phyloP scores from a whole-genome alignment of 2,329 filamentous ascomycete genomes.

The Monilinia fructicola region DNA sequence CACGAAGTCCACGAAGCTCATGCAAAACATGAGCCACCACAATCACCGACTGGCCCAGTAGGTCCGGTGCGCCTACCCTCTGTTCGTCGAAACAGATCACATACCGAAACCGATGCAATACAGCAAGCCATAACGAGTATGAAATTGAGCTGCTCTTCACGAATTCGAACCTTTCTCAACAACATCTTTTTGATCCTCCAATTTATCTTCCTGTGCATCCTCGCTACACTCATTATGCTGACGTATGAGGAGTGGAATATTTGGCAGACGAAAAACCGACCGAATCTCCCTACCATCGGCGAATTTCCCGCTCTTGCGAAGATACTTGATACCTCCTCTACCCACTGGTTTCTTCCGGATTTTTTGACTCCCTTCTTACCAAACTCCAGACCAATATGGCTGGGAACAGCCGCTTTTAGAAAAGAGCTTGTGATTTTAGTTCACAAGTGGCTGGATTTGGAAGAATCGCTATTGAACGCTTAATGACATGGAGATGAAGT shows the following conservation, averaged over 20 bases:
- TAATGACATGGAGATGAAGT: neutral
- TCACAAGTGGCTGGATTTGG: conserved; percentile 19
- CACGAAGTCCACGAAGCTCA: neutral
- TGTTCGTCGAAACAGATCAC: neutral
- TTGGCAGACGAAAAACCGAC: conserved; percentile 5
- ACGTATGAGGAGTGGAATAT: conserved; percentile 3
- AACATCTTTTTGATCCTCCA: conserved; percentile 10
- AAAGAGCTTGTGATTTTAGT: conserved; percentile 2
- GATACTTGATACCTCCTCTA: neutral
- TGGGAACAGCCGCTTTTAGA: conserved; percentile 1
- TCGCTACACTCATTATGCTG: conserved; percentile 3
- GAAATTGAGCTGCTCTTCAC: neutral
- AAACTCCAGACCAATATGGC: conserved; percentile 9
- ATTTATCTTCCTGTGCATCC: neutral
- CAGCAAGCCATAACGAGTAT: conserved; percentile 1
- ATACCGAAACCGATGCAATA: neutral
- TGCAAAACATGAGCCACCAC: neutral
- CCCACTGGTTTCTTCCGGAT: conserved; percentile 7
- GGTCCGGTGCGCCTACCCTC: neutral
- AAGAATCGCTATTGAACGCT: conserved; percentile 9
- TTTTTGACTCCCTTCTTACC: conserved; percentile 3
- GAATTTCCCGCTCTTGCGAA: neutral
- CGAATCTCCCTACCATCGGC: neutral
- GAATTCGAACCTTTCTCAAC: conserved; percentile 9
- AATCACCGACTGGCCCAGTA: neutral